Percentiles rank a stretch among this genome's conserved stretches.
Evolutionary conservation across 495 filamentous ascomycete genomes (phyloP).

Genomic region (Jackrogersella multiformis): DNA sequence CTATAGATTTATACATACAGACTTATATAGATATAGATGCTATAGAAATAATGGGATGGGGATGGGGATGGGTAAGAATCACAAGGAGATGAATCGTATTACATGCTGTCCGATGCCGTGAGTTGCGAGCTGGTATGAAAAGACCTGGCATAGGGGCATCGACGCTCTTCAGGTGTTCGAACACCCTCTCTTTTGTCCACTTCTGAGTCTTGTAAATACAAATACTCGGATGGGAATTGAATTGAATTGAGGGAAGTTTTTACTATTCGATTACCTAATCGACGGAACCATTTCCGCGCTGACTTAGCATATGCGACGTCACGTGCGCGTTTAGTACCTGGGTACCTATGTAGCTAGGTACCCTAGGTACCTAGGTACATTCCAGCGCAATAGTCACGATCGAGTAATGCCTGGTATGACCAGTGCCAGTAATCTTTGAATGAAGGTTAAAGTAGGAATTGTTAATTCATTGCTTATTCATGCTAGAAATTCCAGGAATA

Average conservation of each 20-base stretch:
- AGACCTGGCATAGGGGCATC: conserved; percentile 52
- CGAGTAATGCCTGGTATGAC: too few species aligned
- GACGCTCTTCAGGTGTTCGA: not conserved
- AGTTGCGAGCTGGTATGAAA: conserved; percentile 57
- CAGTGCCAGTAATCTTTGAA: too few species aligned
- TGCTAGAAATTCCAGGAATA: conserved; percentile 17
- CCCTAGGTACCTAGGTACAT: not conserved
- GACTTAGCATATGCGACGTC: conserved; percentile 15
- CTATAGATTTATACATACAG: too few species aligned
- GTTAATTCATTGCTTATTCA: conserved; percentile 8
- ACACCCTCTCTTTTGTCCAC: conserved; percentile 1
- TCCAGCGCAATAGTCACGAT: not conserved
- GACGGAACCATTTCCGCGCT: conserved; percentile 24
- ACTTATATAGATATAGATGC: not conserved
- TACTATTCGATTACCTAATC: conserved; percentile 7
- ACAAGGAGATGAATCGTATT: too few species aligned
- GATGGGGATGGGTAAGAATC: not conserved
- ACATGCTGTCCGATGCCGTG: conserved; percentile 74
- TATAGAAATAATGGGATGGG: conserved; percentile 25
- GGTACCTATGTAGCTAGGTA: not conserved
- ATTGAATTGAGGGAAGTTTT: not conserved
- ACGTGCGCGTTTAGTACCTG: conserved; percentile 13
- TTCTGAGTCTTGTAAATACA: not conserved
- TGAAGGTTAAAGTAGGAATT: too few species aligned
- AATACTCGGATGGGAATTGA: not conserved